These are phyloP conservation scores for Hamamelis virginiana DNA, from an alignment of 164 flowering plant genomes.

Conservation along the genomic window DNA sequence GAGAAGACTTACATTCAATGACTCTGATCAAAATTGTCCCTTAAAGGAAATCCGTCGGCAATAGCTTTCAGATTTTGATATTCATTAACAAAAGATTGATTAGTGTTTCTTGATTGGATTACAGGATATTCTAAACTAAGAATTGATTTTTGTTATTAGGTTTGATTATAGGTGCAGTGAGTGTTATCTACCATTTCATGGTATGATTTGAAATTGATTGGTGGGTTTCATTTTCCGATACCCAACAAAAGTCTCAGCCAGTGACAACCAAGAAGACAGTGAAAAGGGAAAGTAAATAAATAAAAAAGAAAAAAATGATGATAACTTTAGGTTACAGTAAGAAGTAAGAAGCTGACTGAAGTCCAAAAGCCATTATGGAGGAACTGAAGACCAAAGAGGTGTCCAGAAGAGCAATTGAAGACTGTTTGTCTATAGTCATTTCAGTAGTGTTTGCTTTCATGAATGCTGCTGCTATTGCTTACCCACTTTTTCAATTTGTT, in stretches of 20 bases:
- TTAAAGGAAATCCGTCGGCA: conserved; percentile 14
- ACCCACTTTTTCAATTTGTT: conserved; percentile 21
- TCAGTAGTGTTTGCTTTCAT: conserved; percentile 25
- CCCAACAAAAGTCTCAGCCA: conserved; percentile 25
- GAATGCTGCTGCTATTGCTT: conserved; percentile 15
- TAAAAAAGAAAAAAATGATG: too few relatives aligned
- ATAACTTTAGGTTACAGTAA: conserved; percentile 26
- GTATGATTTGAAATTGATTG: conserved; percentile 25
- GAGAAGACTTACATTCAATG: conserved; percentile 29
- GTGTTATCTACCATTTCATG: conserved; percentile 8
- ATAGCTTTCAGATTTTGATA: conserved; percentile 5
- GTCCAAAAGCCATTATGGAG: conserved; percentile 25
- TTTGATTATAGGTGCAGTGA: conserved; percentile 14
- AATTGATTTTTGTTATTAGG: conserved; percentile 4
- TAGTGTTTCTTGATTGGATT: conserved; percentile 19
- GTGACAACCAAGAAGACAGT: conserved; percentile 24
- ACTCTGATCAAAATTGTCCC: conserved; percentile 18
- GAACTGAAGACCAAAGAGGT: conserved; percentile 10
- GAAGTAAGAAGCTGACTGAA: conserved; percentile 29
- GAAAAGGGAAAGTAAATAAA: conserved; percentile 19
- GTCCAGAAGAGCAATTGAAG: conserved; percentile 22
- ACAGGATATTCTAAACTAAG: not conserved
- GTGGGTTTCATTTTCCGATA: conserved; percentile 31
- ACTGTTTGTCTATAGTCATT: conserved; percentile 24
- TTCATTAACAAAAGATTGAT: not conserved